These are phyloP conservation scores for Suhomyces xylopsoci DNA, from an alignment of 805 yeast genomes.

Conservation along the genomic window DNA sequence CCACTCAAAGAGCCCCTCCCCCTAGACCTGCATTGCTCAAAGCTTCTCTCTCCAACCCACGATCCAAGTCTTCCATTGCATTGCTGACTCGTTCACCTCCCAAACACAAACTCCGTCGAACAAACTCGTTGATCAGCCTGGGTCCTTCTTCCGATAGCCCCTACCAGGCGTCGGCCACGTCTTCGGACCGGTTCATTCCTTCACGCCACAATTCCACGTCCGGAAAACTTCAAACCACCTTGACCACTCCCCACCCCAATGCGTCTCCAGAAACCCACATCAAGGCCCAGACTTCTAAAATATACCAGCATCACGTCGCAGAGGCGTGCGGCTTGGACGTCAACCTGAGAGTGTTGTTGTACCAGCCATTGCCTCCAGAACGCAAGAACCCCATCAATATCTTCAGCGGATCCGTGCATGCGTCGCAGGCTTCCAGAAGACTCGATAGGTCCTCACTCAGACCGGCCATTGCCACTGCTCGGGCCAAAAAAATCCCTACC, in stretches of 20 bases:
- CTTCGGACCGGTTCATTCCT: constrained; percentile 42
- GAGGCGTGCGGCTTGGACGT: constrained; percentile 89
- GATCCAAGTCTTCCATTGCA: constrained; percentile 26
- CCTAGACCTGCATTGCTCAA: constrained; percentile 8
- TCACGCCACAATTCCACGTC: constrained; percentile 39
- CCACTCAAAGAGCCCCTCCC: neutral
- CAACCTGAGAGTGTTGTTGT: constrained; percentile 79
- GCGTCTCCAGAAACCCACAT: constrained; percentile 55
- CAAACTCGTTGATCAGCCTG: constrained; percentile 30
- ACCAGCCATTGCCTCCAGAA: constrained; percentile 83
- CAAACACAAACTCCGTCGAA: constrained; percentile 27
- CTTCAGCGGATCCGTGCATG: constrained; percentile 23
- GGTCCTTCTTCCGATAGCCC: constrained; percentile 26
- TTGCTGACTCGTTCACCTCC: constrained; percentile 21
- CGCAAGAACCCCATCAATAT: constrained; percentile 35
- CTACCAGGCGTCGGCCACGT: constrained; percentile 18
- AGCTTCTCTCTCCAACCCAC: constrained; percentile 18
- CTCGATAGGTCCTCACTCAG: constrained; percentile 31
- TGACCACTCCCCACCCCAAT: constrained; percentile 39
- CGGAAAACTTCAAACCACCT: constrained; percentile 33
- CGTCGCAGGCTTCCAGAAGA: constrained; percentile 19
- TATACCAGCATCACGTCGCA: constrained; percentile 80
- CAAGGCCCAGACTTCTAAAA: constrained; percentile 50
- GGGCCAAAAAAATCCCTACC: constrained; percentile 75
- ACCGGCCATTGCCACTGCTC: constrained; percentile 56